Evolutionary conservation across 768 basidiomycete genomes (phyloP).

Genomic region (Xerocomellus amylosporus): DNA sequence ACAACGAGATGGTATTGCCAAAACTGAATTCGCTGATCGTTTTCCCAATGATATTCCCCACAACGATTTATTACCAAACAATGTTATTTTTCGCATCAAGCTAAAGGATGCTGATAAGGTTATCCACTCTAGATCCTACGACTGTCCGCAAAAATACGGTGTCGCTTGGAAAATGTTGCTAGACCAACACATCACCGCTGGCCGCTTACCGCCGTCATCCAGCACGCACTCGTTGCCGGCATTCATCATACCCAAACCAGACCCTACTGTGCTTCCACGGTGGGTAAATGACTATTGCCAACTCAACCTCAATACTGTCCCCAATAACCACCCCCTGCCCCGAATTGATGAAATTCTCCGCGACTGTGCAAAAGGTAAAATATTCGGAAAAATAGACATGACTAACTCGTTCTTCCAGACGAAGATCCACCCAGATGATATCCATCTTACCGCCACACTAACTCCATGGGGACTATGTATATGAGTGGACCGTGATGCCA

Average conservation of each 20-base stretch:
- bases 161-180: slow-evolving; percentile 35
- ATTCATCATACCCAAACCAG: slow-evolving; percentile 39
- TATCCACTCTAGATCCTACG: slow-evolving; percentile 19
- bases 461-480: slow-evolving; percentile 40
- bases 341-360: slow-evolving; percentile 16
- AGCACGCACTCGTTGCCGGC: slow-evolving; percentile 32
- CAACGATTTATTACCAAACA: too few relatives aligned
- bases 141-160: slow-evolving; percentile 33
- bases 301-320: slow-evolving; percentile 23
- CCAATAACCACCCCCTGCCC: slow-evolving; percentile 21
- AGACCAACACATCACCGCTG: slow-evolving; percentile 33
- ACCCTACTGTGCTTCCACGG: slow-evolving; percentile 16
- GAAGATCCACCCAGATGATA: slow-evolving; percentile 25
- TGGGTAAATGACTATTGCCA: slow-evolving; percentile 33
- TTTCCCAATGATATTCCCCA: too few relatives aligned
- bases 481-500: slow-evolving; percentile 33
- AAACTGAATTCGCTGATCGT: too few relatives aligned
- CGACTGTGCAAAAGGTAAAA: slow-evolving; percentile 31
- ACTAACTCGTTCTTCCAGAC: slow-evolving; percentile 43
- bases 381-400: slow-evolving; percentile 40
- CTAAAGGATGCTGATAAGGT: slow-evolving; percentile 26
- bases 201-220: slow-evolving; percentile 28
- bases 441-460: slow-evolving; percentile 35
- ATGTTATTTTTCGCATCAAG: slow-evolving; percentile 21
- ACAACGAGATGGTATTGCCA: too few relatives aligned